phyloP scores from a whole-genome alignment of 106 monocot genomes.

The Cymbidium sinense region DNA sequence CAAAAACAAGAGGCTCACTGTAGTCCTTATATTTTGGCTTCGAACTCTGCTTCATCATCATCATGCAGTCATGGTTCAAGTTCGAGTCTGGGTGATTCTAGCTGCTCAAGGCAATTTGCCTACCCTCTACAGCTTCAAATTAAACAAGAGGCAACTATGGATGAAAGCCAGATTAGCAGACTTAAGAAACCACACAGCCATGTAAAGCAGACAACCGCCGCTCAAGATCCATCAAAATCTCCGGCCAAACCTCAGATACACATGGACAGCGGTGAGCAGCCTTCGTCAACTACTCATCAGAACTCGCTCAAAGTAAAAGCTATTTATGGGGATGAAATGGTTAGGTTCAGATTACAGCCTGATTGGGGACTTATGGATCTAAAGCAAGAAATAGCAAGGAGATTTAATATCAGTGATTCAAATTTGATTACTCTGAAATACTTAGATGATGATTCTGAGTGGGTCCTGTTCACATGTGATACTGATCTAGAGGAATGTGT shows the following conservation, averaged over 20 bases:
- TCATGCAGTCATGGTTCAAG: constrained; percentile 36
- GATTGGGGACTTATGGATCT: constrained; percentile 51
- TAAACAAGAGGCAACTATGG: constrained; percentile 23
- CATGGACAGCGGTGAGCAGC: no score
- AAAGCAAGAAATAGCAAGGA: constrained; percentile 41
- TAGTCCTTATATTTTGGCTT: constrained; percentile 16
- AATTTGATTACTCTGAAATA: constrained; percentile 52
- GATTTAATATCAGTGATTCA: constrained; percentile 29
- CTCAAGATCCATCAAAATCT: constrained; percentile 14
- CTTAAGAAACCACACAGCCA: constrained; percentile 9
- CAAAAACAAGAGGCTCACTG: neutral
- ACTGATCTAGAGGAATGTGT: constrained; percentile 65
- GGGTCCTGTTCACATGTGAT: constrained; percentile 76
- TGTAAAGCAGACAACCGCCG: constrained; percentile 5
- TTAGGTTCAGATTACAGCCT: constrained; percentile 49
- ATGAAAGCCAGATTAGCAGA: constrained; percentile 15
- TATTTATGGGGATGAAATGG: constrained; percentile 56
- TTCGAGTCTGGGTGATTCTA: constrained; percentile 47
- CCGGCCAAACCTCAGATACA: neutral
- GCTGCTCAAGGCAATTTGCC: constrained; percentile 11
- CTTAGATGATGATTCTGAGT: constrained; percentile 80
- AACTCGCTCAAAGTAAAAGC: constrained; percentile 46
- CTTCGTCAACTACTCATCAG: neutral
- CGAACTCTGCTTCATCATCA: constrained; percentile 32
- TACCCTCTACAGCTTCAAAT: constrained; percentile 12